Evolutionary conservation across 345 rosid genomes (phyloP), one percentile per base, ranked within the genome.

Genomic region (Heritiera fomes): DNA sequence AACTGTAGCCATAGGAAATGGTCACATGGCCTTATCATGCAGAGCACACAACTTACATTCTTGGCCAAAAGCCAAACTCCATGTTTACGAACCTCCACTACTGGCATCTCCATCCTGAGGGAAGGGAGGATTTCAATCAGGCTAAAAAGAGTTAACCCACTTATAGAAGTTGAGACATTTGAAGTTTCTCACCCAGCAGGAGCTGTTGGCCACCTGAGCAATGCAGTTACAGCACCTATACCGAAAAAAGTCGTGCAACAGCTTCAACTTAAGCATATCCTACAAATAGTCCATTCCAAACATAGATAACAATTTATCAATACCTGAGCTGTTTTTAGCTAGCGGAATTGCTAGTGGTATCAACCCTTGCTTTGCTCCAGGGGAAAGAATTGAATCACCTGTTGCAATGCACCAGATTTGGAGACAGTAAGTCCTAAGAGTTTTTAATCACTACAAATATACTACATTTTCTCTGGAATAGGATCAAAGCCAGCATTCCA

Each of bases 191-290:
- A 93, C 97, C 94, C 91, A 45, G 90, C 71, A 72, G 83, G 94
- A 86, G 97, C 93, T 75, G 95, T 91, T 86, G 98, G 97, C 97
- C 98, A 91, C 80, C 97, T 85, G 77, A 94, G 86, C 84, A 94
- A 47, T 76, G 94, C 97, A 52, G 91, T 91, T 62, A 88, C 73
- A 73, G 90, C 80, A 69, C 94, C 97, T 91, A 81, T 15, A 47
- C 73, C 23, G 53, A 75, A 79, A 65, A 13, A 53, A 74, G 68
- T 73, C 71, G 80, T 9, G 32, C 18, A 55, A 38, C 34, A 70
- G 20, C 77, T 41, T 76, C 58, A 41, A 56, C 69, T 58, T 38
- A 78, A 69, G 55, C n/a, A 66, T 55, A 64, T 70, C 63, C 45
- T 70, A 60, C 49, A 11, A 72, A n/a, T 28, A 65, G 20, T 46